Base-by-base conservation (phyloP, 2,329 filamentous ascomycete species). In the Sporothrix humicola region DNA sequence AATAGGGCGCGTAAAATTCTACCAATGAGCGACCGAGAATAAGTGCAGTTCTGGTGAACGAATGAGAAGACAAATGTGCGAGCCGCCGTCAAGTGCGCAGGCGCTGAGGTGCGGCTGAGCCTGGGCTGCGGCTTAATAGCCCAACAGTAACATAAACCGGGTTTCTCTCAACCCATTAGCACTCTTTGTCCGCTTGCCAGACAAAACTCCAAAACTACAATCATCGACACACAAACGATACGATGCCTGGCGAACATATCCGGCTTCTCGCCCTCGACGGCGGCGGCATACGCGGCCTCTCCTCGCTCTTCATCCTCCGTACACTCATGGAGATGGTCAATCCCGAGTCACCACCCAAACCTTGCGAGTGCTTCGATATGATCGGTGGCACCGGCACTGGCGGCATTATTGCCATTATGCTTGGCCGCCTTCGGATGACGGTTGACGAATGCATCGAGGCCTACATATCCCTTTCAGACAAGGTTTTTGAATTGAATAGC, bases 201-300 rank as follows among this genome's bases (percentile, higher is more conserved):
- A n/a, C n/a, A n/a, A n/a, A n/a, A n/a, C n/a, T n/a, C n/a, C n/a
- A n/a, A n/a, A n/a, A n/a, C n/a, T n/a, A n/a, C n/a, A n/a, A n/a
- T n/a, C n/a, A n/a, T n/a, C n/a, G n/a, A n/a, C n/a, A n/a, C n/a
- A n/a, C n/a, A n/a, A n/a, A n/a, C n/a, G n/a, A n/a, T 48, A 23
- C 66, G 6, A 71, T 71, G 69, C 54, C 70, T 37, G 70, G n/a
- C 44, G 37, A 20, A 5, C 50, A 73, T 26, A 46, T 77, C 73
- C 75, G 76, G 72, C 73, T 80, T 6, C 78, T 80, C 59, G 72
- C 75, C 61, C 77, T 80, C 48, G 77, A 83, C 74, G 80, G 79
- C 54, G 80, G 81, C 50, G 81, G 82, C 44, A 78, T 83, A 12
- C 79, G 81, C 20, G 80, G 81, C 23, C 75, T 82, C 12, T 82